Base-by-base conservation (phyloP, 257 asterid genomes). In the Misopates orontium region DNA sequence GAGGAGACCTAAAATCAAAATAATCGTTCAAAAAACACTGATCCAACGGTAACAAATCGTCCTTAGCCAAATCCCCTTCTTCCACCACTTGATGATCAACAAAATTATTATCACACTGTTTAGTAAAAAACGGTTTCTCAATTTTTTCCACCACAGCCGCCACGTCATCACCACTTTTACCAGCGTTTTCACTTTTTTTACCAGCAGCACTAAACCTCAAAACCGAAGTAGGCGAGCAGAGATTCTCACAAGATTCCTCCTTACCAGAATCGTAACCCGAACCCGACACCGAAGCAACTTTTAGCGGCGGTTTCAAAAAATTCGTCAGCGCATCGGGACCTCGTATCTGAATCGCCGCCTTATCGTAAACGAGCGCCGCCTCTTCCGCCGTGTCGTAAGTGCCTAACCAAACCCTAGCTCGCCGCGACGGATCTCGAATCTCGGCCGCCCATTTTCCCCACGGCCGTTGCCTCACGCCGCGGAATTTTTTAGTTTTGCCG, bases 371-470 rank as follows among this genome's bases (percentile, higher is more conserved):
- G 67, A 78, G 16, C 0, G 98, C 96, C 1, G 96, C 98, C 70
- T 85, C 95, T 77, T 84, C 95, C 1, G 98, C 95, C 1, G 95
- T 84, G 24, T 77, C 72, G 42, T 48, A 88, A 1, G 96, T 91
- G 14, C 98, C 95, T 12, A 91, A 73, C 98, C 98, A 91, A 10
- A 74, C 24, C 62, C 98, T 71, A 10, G 55, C 15, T 71, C 81
- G 71, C 73, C 28, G 69, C 14, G 23, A 40, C 16, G 98, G 89
- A 40, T 91, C 87, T 0, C 98, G 85, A 12, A 91, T 91, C 84
- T 91, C 98, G 5, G 96, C 96, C 11, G 95, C 77, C 91, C 89
- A 91, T 67, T 78, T 86, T 0, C 98, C 98, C 98, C 96, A 91
- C 10, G 91, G 90, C 73, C 96, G 78, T 66, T 56, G 86, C 66